Evolutionary conservation across 2,329 filamentous ascomycete genomes (phyloP).

Genomic region (Tolypocladium capitatum): DNA sequence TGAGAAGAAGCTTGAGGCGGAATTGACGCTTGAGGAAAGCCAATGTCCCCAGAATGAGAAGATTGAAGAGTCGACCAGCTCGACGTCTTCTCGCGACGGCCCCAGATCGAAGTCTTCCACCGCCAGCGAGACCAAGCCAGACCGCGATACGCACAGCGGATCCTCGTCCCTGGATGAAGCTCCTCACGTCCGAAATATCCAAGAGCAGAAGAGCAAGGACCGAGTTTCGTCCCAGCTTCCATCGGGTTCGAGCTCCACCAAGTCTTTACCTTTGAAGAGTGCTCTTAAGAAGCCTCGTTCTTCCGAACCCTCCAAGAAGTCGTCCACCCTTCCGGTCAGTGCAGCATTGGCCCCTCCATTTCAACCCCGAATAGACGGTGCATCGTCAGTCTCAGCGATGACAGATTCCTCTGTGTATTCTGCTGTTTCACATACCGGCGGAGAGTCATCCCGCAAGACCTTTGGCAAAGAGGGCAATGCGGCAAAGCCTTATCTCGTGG

Average conservation of each 20-base stretch:
- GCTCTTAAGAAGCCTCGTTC: conserved; percentile 5
- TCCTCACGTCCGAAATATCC: conserved; percentile 3
- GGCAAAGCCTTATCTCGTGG: conserved; percentile 39
- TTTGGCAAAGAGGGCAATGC: conserved; percentile 4
- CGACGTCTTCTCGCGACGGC: conserved; percentile 6
- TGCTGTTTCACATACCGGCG: not conserved
- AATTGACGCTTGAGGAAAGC: conserved; percentile 30
- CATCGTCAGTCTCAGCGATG: conserved; percentile 6
- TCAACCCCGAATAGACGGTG: conserved; percentile 23
- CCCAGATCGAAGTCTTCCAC: conserved; percentile 4
- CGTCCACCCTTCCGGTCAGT: conserved; percentile 27
- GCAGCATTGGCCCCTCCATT: conserved; percentile 38
- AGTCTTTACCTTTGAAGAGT: conserved; percentile 11
- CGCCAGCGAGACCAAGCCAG: conserved; percentile 6
- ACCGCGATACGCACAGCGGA: conserved; percentile 4
- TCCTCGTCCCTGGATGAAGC: conserved; percentile 6
- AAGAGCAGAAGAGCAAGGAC: conserved; percentile 4
- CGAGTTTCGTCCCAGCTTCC: conserved; percentile 7
- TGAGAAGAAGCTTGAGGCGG: conserved; percentile 29
- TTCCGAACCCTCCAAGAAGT: conserved; percentile 16
- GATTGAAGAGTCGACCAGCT: conserved; percentile 9
- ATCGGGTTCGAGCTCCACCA: conserved; percentile 15
- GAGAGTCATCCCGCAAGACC: conserved; percentile 2
- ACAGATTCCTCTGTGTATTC: conserved; percentile 2
- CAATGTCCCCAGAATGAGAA: conserved; percentile 25